Conservation (phyloP, 140 eudicot genomes). For the Bidens hawaiensis region DNA sequence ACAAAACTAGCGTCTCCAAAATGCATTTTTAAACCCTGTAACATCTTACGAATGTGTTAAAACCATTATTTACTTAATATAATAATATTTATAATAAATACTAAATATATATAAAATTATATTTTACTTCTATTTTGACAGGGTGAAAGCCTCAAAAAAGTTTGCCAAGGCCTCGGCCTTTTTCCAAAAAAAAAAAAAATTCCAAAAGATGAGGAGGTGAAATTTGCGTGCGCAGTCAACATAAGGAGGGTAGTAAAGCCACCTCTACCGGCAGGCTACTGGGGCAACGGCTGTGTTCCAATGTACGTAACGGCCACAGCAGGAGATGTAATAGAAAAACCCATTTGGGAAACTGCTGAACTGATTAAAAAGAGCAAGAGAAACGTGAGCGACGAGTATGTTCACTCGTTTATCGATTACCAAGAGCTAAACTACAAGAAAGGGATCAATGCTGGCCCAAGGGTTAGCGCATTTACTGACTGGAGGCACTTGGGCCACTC, state of each 20-base stretch:
- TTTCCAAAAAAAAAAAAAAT: no score
- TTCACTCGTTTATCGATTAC: conserved; percentile 64
- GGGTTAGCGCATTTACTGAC: conserved; percentile 78
- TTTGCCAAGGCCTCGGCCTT: no score
- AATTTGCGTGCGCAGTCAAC: conserved; percentile 60
- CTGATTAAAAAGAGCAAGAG: conserved; percentile 64
- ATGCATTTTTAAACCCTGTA: background rate
- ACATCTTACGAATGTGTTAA: background rate
- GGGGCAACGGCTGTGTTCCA: conserved; percentile 92
- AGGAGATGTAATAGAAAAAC: conserved; percentile 48
- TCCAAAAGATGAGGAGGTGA: conserved; percentile 51
- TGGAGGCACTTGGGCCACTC: conserved; percentile 95
- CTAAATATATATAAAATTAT: background rate
- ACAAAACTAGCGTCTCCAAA: background rate
- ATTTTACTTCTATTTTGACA: conserved; percentile 17
- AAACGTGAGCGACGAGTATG: conserved; percentile 55
- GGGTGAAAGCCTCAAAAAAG: conserved; percentile 59
- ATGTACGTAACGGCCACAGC: conserved; percentile 55
- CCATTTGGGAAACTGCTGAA: conserved; percentile 66
- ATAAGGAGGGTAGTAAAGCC: conserved; percentile 67
- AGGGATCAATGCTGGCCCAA: conserved; percentile 65
- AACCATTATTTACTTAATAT: no score
- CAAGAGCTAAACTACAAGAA: conserved; percentile 52
- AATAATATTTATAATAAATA: no score
- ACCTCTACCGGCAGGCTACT: conserved; percentile 62